Evolutionary conservation across 352 stramenopile species (phyloP).

Genomic region (Pythium volutum): DNA sequence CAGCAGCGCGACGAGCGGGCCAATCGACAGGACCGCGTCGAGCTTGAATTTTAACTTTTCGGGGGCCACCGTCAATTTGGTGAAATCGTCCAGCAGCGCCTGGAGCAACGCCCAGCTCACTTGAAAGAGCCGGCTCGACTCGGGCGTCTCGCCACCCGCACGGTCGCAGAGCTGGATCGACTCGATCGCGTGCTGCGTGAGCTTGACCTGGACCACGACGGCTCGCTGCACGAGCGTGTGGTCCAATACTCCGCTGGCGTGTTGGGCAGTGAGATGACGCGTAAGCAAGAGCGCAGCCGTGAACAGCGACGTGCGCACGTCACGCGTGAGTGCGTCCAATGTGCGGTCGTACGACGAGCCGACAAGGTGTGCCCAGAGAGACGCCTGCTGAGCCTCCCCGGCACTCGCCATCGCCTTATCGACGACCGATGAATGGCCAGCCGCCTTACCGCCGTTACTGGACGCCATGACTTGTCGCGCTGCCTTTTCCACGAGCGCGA

Average conservation of each 20-base stretch:
- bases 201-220: constrained; percentile 41
- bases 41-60: constrained; percentile 38
- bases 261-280: constrained; percentile 34
- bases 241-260: neutral
- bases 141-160: neutral
- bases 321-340: constrained; percentile 24
- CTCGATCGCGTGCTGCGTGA: constrained; percentile 53
- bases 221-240: constrained; percentile 22
- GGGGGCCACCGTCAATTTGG: constrained; percentile 16
- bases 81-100: constrained; percentile 52
- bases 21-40: constrained; percentile 33
- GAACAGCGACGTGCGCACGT: constrained; percentile 43
- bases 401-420: neutral
- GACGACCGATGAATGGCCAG: constrained; percentile 7
- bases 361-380: constrained; percentile 33
- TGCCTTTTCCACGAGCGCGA: constrained; percentile 30
- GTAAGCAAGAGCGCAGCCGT: constrained; percentile 45
- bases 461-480: constrained; percentile 27
- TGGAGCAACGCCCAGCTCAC: constrained; percentile 67
- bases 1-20: constrained; percentile 42
- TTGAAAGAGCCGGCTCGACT: constrained; percentile 35
- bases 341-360: constrained; percentile 26
- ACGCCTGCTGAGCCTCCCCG: constrained; percentile 3
- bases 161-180: constrained; percentile 42
- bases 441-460: neutral